phyloP scores from a whole-genome alignment of 2,329 filamentous ascomycete species.

The Ustulina deusta region DNA sequence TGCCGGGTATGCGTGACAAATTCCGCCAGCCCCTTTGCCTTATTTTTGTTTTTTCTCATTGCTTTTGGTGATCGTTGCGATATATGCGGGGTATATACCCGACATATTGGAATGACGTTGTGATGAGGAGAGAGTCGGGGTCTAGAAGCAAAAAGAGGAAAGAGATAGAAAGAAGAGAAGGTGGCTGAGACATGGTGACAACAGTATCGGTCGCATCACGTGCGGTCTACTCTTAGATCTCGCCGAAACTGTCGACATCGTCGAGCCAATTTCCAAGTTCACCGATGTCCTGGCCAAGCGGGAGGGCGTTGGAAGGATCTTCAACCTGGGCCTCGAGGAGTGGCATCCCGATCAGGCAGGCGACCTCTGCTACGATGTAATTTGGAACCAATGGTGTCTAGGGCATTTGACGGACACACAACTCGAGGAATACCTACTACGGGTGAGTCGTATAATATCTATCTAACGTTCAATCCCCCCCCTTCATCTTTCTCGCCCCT shows the following conservation, averaged over 20 bases:
- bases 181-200: constrained; percentile 26
- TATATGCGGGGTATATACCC: constrained; percentile 3
- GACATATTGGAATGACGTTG: not conserved
- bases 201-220: constrained; percentile 84
- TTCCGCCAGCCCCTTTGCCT: not conserved
- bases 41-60: not conserved
- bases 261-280: constrained; percentile 88
- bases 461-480: not conserved
- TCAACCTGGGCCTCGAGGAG: constrained; percentile 78
- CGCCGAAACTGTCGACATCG: constrained; percentile 79
- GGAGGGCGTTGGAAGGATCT: constrained; percentile 71
- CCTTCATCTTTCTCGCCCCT: not conserved
- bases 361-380: constrained; percentile 75
- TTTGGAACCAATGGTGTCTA: constrained; percentile 94
- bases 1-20: constrained; percentile 53
- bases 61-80: constrained; percentile 1
- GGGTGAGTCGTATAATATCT: constrained; percentile 44
- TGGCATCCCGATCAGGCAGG: constrained; percentile 65
- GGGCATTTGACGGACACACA: constrained; percentile 83
- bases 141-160: not conserved
- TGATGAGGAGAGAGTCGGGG: not conserved
- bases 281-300: constrained; percentile 70
- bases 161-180: not conserved
- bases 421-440: constrained; percentile 73
- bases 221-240: constrained; percentile 78